Evolutionary conservation across 148 eudicot genomes (phyloP), one percentile per base, ranked within the genome.

Genomic region (Limonium bicolor): DNA sequence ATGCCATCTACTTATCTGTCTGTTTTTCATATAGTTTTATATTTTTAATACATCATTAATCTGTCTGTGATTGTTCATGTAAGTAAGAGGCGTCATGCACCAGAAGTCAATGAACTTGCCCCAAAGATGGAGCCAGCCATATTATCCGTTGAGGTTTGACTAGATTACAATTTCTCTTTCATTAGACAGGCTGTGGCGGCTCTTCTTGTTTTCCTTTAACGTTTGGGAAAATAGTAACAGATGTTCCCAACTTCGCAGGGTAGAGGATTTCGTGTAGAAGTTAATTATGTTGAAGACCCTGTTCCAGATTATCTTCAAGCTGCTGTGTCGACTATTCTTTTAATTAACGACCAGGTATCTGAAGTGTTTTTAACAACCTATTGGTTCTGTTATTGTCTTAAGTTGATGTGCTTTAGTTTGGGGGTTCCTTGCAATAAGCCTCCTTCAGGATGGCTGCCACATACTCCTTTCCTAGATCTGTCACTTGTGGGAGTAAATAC

Each of bases 271-370:
- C 75, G 72, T 34, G 99, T 92, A 19, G 66, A 81, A 55, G 51
- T 76, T 28, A 78, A 69, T 49, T 85, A 92, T 61, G 66, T 60
- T 36, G 86, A 85, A 61, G 95, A 85, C 37, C 82, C 99, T 56
- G 94, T 85, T 63, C 54, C 88, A 27, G 94, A 92, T 75, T 92
- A 92, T 71, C 62, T 92, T 34, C 95, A 53, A 70, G 78, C 88
- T 42, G 76, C 78, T 56, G 99, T 92, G 65, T 81, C 99, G 40
- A 85, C 99, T 28, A 77, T 92, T 63, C 31, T 76, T 42, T 67
- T 80, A 64, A 81, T 92, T 58, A 73, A 81, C 55, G 80, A 85
- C 28, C 67, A 78, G 88, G 99, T 92, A 59, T 14, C 41, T 2
- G 14, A 33, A 51, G 32, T 35, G 11, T 42, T 21, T n/a, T n/a